Percentiles rank a stretch among this genome's conserved stretches.
Conservation (phyloP, 2,329 filamentous ascomycete species). For the Coniochaeta sp. region DNA sequence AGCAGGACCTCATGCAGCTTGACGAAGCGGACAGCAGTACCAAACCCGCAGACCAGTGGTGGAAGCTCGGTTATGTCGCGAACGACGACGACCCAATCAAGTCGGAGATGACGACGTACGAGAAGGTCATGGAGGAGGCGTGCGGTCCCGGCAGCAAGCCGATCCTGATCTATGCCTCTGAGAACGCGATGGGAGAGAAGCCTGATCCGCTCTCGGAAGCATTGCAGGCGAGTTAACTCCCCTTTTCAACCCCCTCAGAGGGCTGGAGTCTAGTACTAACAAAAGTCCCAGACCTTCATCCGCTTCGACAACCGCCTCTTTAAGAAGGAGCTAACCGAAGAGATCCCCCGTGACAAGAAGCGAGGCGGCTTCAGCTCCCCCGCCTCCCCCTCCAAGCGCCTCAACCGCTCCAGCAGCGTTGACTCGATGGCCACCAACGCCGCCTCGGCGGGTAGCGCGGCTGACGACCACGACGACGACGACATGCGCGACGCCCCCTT, state of each 20-base stretch:
- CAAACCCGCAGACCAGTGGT: constrained; percentile 20
- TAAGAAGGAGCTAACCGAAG: constrained; percentile 20
- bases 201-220: constrained; percentile 16
- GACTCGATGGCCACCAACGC: constrained; percentile 40
- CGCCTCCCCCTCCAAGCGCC: constrained; percentile 35
- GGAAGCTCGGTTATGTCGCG: constrained; percentile 14
- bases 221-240: constrained; percentile 8
- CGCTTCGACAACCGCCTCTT: constrained; percentile 27
- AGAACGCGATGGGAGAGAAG: constrained; percentile 18
- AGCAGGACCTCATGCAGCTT: constrained; percentile 11
- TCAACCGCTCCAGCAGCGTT: constrained; percentile 36
- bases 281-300: constrained; percentile 19
- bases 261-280: background rate
- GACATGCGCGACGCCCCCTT: constrained; percentile 17
- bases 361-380: constrained; percentile 11
- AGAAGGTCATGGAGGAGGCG: constrained; percentile 13
- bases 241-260: background rate
- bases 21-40: constrained; percentile 7
- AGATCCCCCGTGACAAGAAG: constrained; percentile 17
- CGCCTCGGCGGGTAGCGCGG: constrained; percentile 29
- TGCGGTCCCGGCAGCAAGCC: constrained; percentile 13
- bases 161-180: constrained; percentile 23
- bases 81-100: constrained; percentile 11
- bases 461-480: constrained; percentile 32
- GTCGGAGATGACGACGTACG: constrained; percentile 11